Evolutionary conservation across 495 filamentous ascomycete genomes (phyloP).

Genomic region (Talaromyces borbonicus): DNA sequence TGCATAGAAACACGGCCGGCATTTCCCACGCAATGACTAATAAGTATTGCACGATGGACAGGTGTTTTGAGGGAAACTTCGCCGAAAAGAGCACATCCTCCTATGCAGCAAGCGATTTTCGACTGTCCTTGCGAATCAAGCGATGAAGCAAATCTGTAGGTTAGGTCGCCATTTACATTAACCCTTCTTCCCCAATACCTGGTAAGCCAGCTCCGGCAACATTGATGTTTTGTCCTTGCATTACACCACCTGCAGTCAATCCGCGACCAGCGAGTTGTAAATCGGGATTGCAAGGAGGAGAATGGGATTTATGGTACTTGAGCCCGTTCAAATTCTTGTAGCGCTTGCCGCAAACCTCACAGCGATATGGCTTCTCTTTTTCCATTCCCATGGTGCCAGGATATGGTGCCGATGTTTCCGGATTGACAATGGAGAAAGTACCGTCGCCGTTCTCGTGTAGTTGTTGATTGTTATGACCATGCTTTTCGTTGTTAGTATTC

Average conservation of each 20-base stretch:
- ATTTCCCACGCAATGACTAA: too few species aligned
- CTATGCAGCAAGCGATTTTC: not conserved
- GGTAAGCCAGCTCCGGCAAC: constrained; percentile 42
- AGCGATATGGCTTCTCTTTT: constrained; percentile 98
- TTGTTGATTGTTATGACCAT: constrained; percentile 93
- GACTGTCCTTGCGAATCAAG: too few species aligned
- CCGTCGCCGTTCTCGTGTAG: constrained; percentile 92
- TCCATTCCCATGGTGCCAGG: constrained; percentile 98
- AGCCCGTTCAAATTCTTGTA: constrained; percentile 98
- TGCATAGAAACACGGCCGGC: too few species aligned
- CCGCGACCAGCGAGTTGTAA: constrained; percentile 36
- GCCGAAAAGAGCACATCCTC: not conserved
- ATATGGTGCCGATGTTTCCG: constrained; percentile 85
- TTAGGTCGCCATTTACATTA: constrained; percentile 24
- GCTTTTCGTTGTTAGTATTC: constrained; percentile 34
- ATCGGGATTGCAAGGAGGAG: constrained; percentile 56
- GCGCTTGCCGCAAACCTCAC: constrained; percentile 91
- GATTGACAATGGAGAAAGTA: constrained; percentile 96
- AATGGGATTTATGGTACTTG: constrained; percentile 86
- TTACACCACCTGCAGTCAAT: constrained; percentile 34
- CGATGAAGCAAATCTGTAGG: not conserved
- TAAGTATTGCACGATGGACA: too few species aligned
- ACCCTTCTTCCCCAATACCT: constrained; percentile 42
- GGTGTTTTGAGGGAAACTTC: too few species aligned
- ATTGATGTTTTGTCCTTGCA: constrained; percentile 43